Conservation (phyloP, 495 filamentous ascomycete genomes). For the Neurospora sp. region DNA sequence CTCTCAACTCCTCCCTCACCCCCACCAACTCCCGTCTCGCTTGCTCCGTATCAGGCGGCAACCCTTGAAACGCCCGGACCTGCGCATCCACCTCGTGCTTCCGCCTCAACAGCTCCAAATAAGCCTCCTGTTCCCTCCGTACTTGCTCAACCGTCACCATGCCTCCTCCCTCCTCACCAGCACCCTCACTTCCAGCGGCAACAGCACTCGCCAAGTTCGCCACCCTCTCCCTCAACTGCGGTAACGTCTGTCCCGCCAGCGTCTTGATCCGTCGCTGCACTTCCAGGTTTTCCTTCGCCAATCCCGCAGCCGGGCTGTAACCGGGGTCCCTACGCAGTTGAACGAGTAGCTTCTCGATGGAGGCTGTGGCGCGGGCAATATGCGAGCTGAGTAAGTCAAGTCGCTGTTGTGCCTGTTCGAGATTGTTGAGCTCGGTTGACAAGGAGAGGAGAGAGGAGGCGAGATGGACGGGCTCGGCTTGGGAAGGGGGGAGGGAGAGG, state of each 20-base stretch:
- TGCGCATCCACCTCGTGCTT: constrained; percentile 50
- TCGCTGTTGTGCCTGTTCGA: constrained; percentile 34
- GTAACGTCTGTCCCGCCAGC: constrained; percentile 42
- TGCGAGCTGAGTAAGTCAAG: constrained; percentile 31
- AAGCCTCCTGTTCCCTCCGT: constrained; percentile 41
- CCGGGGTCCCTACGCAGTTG: constrained; percentile 8
- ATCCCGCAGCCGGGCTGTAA: constrained; percentile 40
- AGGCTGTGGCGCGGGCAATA: constrained; percentile 17
- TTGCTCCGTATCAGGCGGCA: constrained; percentile 58
- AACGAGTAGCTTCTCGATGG: neutral
- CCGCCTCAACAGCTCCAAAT: constrained; percentile 36
- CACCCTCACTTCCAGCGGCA: constrained; percentile 43
- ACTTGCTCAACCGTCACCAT: constrained; percentile 35
- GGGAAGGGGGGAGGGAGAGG: constrained; percentile 25
- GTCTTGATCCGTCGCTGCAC: constrained; percentile 52
- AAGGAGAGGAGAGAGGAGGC: constrained; percentile 29
- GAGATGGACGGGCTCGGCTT: constrained; percentile 20
- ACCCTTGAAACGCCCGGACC: constrained; percentile 50
- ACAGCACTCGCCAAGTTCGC: constrained; percentile 19
- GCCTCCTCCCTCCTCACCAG: constrained; percentile 29
- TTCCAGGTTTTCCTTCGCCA: constrained; percentile 51
- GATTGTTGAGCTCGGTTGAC: constrained; percentile 22
- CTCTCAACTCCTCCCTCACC: constrained; percentile 49
- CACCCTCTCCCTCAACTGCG: constrained; percentile 39
- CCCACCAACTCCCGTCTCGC: constrained; percentile 57